Evolutionary conservation across 2,329 filamentous ascomycete genomes (phyloP).

Genomic region (Gnomoniopsis sp.): DNA sequence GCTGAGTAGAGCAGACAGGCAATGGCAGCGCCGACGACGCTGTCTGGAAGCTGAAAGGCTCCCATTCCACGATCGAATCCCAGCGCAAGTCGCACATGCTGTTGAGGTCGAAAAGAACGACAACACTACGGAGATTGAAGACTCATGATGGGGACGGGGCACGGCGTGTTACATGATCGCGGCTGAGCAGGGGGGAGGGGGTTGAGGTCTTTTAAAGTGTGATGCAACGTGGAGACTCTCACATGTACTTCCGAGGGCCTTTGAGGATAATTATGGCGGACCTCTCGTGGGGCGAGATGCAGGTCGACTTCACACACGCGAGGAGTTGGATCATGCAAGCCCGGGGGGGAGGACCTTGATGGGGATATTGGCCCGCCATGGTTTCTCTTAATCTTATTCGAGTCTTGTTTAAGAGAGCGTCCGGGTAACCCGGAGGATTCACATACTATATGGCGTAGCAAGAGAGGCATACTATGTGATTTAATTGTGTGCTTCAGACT

Average conservation of each 20-base stretch:
- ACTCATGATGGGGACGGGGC: not conserved
- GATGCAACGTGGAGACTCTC: not conserved
- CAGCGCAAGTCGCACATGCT: not conserved
- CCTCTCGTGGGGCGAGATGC: not conserved
- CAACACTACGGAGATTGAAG: not conserved
- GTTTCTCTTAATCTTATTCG: not conserved
- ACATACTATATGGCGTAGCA: no score
- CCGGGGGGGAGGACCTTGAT: not conserved
- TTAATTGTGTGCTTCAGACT: no score
- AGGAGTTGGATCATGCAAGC: not conserved
- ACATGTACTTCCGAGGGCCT: not conserved
- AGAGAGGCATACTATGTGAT: no score
- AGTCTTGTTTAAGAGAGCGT: not conserved
- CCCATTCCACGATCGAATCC: slow-evolving; percentile 15
- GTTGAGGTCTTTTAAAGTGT: not conserved
- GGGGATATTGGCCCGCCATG: not conserved
- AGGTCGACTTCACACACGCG: not conserved
- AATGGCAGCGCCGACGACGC: slow-evolving; percentile 15
- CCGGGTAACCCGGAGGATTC: not conserved
- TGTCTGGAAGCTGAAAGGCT: slow-evolving; percentile 18
- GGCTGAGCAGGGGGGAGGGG: not conserved
- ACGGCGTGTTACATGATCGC: not conserved
- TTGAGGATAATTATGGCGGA: not conserved
- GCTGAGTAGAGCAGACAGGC: slow-evolving; percentile 10
- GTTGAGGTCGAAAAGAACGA: not conserved